Percentiles rank a stretch among this genome's conserved stretches.
These are phyloP conservation scores for Sporothrix mexicana DNA, from an alignment of 2,329 filamentous ascomycete species.

Conservation along the genomic window DNA sequence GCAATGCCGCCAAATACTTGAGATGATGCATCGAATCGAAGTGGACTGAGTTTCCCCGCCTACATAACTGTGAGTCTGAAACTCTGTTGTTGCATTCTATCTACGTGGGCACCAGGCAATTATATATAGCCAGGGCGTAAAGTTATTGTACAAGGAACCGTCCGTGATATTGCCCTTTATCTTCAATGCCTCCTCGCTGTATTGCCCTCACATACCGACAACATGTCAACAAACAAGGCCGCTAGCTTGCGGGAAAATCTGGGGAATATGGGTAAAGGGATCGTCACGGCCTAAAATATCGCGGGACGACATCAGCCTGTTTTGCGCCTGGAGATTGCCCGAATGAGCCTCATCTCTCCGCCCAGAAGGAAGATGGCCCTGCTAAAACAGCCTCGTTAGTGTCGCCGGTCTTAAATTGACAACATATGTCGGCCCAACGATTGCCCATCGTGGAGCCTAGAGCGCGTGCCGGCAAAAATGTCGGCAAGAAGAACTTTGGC, in stretches of 20 bases:
- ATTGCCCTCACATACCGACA: too few relatives aligned
- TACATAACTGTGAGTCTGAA: too few relatives aligned
- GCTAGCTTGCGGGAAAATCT: not conserved
- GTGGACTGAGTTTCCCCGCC: not conserved
- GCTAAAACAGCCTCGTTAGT: not conserved
- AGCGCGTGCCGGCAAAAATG: too few relatives aligned
- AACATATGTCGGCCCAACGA: too few relatives aligned
- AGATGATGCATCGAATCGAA: not conserved
- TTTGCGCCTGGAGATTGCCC: not conserved
- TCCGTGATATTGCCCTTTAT: not conserved
- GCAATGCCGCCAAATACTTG: not conserved
- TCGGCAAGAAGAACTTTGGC: too few relatives aligned
- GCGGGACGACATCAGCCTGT: not conserved
- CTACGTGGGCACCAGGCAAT: too few relatives aligned
- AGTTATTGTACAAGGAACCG: too few relatives aligned
- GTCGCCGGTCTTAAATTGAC: not conserved
- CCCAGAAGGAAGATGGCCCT: not conserved
- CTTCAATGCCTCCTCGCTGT: not conserved
- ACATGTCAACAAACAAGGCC: not conserved
- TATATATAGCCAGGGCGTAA: too few relatives aligned
- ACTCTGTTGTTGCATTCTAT: too few relatives aligned
- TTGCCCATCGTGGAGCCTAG: too few relatives aligned
- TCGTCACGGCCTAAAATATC: not conserved
- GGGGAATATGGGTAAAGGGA: not conserved
- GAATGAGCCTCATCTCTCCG: not conserved